phyloP scores from a whole-genome alignment of 306 rosid genomes.

The Gillenia trifoliata region DNA sequence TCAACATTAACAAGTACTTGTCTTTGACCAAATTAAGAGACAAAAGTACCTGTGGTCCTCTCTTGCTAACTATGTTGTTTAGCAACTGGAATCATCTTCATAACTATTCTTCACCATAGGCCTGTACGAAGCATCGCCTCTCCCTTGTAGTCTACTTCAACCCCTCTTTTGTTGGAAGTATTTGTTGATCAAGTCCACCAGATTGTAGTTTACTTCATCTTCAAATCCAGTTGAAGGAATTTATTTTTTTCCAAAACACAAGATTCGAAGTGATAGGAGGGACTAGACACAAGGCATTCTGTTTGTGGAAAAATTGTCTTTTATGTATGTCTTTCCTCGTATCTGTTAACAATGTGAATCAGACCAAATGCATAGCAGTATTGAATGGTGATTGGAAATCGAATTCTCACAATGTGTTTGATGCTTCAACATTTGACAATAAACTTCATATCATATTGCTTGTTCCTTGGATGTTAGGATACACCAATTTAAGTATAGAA shows the following conservation, averaged over 20 bases:
- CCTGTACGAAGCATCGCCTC: neutral
- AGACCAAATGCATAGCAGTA: neutral
- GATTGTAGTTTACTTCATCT: neutral
- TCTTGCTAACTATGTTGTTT: neutral
- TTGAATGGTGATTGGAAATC: neutral
- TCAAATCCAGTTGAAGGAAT: neutral
- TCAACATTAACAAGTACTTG: neutral
- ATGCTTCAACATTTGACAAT: neutral
- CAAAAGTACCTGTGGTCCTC: neutral
- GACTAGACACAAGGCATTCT: neutral
- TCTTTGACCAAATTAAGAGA: neutral
- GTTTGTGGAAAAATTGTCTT: neutral
- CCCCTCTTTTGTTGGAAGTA: neutral
- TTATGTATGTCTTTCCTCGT: neutral
- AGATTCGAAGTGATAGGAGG: neutral
- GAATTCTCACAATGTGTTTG: neutral
- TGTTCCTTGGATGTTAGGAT: neutral
- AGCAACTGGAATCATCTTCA: neutral
- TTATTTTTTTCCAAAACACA: neutral
- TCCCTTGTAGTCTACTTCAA: neutral
- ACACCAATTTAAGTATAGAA: neutral
- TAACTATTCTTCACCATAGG: neutral
- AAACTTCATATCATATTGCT: neutral
- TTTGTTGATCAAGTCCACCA: neutral
- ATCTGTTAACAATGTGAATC: neutral